Evolutionary conservation across 2,329 filamentous ascomycete species (phyloP).

Genomic region (Hortaea werneckii): DNA sequence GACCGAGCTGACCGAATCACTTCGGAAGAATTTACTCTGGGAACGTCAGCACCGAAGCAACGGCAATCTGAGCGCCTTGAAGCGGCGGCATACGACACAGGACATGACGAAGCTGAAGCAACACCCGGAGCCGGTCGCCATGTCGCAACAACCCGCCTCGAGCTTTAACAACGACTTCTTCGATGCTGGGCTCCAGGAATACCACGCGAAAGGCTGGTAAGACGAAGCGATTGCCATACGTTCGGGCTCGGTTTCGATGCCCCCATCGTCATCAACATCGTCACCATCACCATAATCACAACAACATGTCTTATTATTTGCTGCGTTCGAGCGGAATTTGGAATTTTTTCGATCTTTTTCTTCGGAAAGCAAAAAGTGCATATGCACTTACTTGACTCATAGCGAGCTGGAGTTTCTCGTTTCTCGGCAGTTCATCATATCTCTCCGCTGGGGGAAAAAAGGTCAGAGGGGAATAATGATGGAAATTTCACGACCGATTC

Average conservation of each 20-base stretch:
- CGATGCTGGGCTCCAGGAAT: conserved; percentile 70
- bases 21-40: conserved; percentile 85
- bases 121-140: conserved; percentile 55
- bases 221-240: conserved; percentile 17
- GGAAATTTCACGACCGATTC: too few relatives aligned
- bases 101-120: conserved; percentile 83
- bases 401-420: neutral
- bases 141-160: conserved; percentile 23
- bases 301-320: conserved; percentile 7
- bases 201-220: conserved; percentile 77
- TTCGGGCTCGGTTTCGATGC: neutral
- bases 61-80: conserved; percentile 77
- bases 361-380: neutral
- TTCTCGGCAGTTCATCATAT: too few relatives aligned
- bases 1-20: conserved; percentile 85
- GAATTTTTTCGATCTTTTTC: neutral
- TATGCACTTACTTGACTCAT: neutral
- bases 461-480: too few relatives aligned
- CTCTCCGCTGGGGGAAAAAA: too few relatives aligned
- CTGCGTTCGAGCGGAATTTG: conserved; percentile 18
- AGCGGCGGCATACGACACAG: conserved; percentile 81
- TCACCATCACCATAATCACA: neutral
- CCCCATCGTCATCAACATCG: neutral
- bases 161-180: conserved; percentile 82
- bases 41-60: conserved; percentile 91